Evolutionary conservation across 1,284 basidiomycete genomes (phyloP), one percentile per base, ranked within the genome.

Genomic region (Cryptococcus floricola): DNA sequence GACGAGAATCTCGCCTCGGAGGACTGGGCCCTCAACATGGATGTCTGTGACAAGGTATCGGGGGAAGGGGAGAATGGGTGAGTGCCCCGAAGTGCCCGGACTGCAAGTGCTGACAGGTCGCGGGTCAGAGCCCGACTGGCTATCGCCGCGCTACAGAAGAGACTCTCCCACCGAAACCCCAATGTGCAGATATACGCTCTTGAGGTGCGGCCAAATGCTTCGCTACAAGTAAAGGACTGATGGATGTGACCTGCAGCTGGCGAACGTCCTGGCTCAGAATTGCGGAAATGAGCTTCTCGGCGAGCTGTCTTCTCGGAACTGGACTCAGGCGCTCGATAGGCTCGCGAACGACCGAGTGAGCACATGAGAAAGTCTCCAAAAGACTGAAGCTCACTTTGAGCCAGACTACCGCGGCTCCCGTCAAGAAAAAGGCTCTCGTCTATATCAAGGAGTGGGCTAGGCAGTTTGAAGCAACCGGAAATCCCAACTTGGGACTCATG

Each of bases 171-270:
- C 77, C 86, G 95, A 39, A 96, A 89, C 73, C 89, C 95, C 14
- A 98, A 96, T 68, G 96, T 98, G 0, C 96, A 98, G 77, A 83
- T 98, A 1, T 97, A 95, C 70, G 85, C 93, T 9, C 84, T 98
- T n/a, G 82, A 80, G 58, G 78, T 79, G 52, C 62, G 56, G 51
- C 18, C 16, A 2, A 6, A 16, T 48, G 27, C 27, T 18, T 37
- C 6, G 48, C 12, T 37, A n/a, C 34, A 10, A 14, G n/a, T 8
- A 18, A 31, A 6, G 7, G 8, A 7, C 39, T 41, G 38, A 25
- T 27, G 19, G 18, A 19, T 39, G 23, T 23, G n/a, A 16, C 3
- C 9, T 28, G 18, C 82, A 89, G 37, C 81, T 96, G 13, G 83
- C 86, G 3, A 93, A 95, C 71, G 85, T 91, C 0, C 81, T 97